phyloP scores from a whole-genome alignment of 805 yeast genomes.

The Clavispora fructus region DNA sequence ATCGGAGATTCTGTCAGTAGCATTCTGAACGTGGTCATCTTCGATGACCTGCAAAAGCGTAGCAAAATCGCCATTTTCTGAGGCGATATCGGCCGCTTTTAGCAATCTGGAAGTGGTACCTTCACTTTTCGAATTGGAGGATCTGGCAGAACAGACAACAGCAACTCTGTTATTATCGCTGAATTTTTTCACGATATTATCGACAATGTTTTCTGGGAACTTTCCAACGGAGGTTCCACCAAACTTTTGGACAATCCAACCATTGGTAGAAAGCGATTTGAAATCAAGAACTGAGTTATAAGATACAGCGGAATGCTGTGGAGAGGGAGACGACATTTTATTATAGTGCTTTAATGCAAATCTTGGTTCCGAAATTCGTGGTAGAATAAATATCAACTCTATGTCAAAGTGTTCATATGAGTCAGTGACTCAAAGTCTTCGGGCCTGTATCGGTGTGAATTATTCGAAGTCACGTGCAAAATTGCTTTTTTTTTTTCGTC shows the following conservation, averaged over 20 bases:
- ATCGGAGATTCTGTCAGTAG: slow-evolving; percentile 46
- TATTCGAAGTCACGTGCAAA: not conserved
- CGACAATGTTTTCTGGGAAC: slow-evolving; percentile 79
- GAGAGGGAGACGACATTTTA: slow-evolving; percentile 7
- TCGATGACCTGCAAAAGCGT: slow-evolving; percentile 60
- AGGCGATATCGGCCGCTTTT: slow-evolving; percentile 75
- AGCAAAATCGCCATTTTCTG: slow-evolving; percentile 54
- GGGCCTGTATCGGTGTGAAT: slow-evolving; percentile 1
- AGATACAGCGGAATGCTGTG: slow-evolving; percentile 22
- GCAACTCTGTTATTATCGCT: slow-evolving; percentile 65
- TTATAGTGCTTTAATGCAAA: not conserved
- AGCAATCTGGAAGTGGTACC: slow-evolving; percentile 91
- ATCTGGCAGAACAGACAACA: slow-evolving; percentile 93
- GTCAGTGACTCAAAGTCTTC: not conserved
- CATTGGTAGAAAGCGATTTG: slow-evolving; percentile 17
- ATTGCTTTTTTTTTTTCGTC: not conserved
- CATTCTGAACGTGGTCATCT: slow-evolving; percentile 75
- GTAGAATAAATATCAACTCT: not conserved
- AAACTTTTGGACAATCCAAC: slow-evolving; percentile 72
- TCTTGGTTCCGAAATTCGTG: not conserved
- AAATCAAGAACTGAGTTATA: slow-evolving; percentile 40
- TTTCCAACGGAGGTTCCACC: slow-evolving; percentile 98
- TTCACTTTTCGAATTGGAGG: slow-evolving; percentile 84
- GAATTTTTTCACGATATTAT: slow-evolving; percentile 72
- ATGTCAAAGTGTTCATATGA: not conserved